A percentile compares a stretch with the other conserved stretches of the same genome.
Evolutionary conservation across 2,329 filamentous ascomycete species (phyloP).

Genomic region (Fusarium abutilonis): DNA sequence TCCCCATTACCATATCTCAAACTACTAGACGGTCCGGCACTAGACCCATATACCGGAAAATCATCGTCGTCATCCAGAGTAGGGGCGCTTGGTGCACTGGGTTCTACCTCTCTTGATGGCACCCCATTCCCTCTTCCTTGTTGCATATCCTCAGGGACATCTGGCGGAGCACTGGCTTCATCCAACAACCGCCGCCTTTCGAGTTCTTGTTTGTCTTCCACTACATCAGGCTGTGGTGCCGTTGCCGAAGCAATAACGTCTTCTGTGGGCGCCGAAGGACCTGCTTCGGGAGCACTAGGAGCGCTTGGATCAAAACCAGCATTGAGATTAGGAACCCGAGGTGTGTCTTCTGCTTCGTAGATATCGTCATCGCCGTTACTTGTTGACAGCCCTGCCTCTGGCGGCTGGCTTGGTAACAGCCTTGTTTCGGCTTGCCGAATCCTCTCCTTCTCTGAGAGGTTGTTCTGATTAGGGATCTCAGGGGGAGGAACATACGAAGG

Average conservation of each 20-base stretch:
- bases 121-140: slow-evolving; percentile 45
- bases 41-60: slow-evolving; percentile 49
- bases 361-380: slow-evolving; percentile 56
- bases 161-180: slow-evolving; percentile 71
- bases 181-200: slow-evolving; percentile 72
- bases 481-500: slow-evolving; percentile 68
- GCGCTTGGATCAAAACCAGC: slow-evolving; percentile 24
- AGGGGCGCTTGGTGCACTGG: slow-evolving; percentile 70
- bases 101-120: slow-evolving; percentile 42
- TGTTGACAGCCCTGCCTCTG: slow-evolving; percentile 44
- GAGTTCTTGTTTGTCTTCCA: slow-evolving; percentile 83
- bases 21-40: slow-evolving; percentile 40
- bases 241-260: slow-evolving; percentile 52
- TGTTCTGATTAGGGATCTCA: slow-evolving; percentile 67
- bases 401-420: slow-evolving; percentile 81
- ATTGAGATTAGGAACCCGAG: slow-evolving; percentile 34
- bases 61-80: slow-evolving; percentile 66
- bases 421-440: slow-evolving; percentile 80
- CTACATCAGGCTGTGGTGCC: slow-evolving; percentile 46
- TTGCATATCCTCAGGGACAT: slow-evolving; percentile 64
- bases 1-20: slow-evolving; percentile 42
- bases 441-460: slow-evolving; percentile 82
- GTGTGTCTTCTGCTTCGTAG: slow-evolving; percentile 59
- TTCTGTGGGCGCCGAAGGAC: slow-evolving; percentile 58
- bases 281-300: slow-evolving; percentile 28